A percentile compares a stretch with the other conserved stretches of the same genome.
Evolutionary conservation across 2,329 filamentous ascomycete species (phyloP).

Genomic region (Blastomyces emzantsi): DNA sequence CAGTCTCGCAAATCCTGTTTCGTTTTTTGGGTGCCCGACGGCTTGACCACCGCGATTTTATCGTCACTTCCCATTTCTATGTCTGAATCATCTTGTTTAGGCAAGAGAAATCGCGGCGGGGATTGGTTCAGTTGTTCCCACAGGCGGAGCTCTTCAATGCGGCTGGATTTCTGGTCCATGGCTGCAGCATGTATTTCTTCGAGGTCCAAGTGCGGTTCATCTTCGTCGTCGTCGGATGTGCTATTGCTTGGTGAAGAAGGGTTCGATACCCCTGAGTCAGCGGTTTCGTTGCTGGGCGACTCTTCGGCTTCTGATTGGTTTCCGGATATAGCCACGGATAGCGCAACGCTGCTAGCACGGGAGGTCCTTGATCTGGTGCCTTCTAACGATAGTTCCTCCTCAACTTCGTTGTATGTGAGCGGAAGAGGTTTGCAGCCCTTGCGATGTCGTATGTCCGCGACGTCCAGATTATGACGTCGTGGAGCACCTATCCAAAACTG

Average conservation of each 20-base stretch:
- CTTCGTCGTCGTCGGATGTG: conserved; percentile 13
- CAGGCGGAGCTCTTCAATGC: conserved; percentile 38
- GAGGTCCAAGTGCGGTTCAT: conserved; percentile 19
- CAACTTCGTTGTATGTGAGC: conserved; percentile 33
- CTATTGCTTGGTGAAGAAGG: neutral
- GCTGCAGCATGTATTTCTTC: conserved; percentile 41
- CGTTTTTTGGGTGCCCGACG: conserved; percentile 26
- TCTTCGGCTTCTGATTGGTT: neutral
- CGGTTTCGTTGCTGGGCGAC: neutral
- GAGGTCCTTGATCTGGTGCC: conserved; percentile 1
- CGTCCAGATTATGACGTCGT: conserved; percentile 44
- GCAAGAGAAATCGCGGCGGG: conserved; percentile 5
- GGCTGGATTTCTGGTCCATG: conserved; percentile 40
- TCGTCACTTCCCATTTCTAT: conserved; percentile 17
- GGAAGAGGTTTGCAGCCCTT: conserved; percentile 24
- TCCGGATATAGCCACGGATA: neutral
- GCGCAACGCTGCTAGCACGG: conserved; percentile 7
- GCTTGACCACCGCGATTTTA: conserved; percentile 17
- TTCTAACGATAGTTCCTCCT: conserved; percentile 10
- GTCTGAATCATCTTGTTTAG: conserved; percentile 20
- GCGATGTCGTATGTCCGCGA: conserved; percentile 35
- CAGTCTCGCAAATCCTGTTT: conserved; percentile 38
- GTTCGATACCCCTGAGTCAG: neutral
- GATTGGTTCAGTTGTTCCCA: conserved; percentile 35
- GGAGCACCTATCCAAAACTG: conserved; percentile 46